Base-by-base conservation (phyloP, 345 rosid species). In the Brassica incana region DNA sequence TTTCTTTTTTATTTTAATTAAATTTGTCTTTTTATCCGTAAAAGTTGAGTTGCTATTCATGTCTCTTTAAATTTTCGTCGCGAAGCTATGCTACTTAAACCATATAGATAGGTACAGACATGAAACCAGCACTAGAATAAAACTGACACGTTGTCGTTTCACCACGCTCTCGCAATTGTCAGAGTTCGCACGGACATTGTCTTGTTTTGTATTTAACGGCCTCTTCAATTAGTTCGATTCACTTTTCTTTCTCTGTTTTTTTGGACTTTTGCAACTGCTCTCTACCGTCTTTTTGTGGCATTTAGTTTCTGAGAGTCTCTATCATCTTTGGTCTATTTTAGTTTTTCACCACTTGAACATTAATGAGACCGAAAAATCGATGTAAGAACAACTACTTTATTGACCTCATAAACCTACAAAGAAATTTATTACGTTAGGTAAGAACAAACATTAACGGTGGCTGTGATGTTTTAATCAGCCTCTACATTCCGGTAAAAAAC, bases 91-190 rank as follows among this genome's bases (percentile, higher is more conserved):
- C 54, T 14, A 68, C 69, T 78, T 62, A 72, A 11, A 40, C 54
- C 63, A 30, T 43, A 18, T 61, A 48, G 62, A 67, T 20, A 27
- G 30, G 45, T 67, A 60, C 65, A 77, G 80, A 54, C 77, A 66
- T 66, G 48, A 73, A 67, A 45, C 73, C 74, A 25, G 7, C 56
- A 40, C 69, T 33, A 45, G 64, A 5, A n/a, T 7, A 60, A 72
- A 43, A 5, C 78, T 80, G 83, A 74, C 83, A 80, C 79, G 52
- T 69, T 80, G 72, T 54, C 75, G 83, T 36, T 68, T 79, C 69
- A 73, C 69, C 77, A 73, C 67, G 67, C 67, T 75, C 65, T 79
- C 11, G 62, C 35, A 5, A 65, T 18, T 80, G 80, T 76, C 83
- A 80, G 83, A 75, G 25, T 65, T 6, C 65, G 69, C 76, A 71